Conservation (phyloP, 805 yeast genomes). For the Danielia oregonensis region DNA sequence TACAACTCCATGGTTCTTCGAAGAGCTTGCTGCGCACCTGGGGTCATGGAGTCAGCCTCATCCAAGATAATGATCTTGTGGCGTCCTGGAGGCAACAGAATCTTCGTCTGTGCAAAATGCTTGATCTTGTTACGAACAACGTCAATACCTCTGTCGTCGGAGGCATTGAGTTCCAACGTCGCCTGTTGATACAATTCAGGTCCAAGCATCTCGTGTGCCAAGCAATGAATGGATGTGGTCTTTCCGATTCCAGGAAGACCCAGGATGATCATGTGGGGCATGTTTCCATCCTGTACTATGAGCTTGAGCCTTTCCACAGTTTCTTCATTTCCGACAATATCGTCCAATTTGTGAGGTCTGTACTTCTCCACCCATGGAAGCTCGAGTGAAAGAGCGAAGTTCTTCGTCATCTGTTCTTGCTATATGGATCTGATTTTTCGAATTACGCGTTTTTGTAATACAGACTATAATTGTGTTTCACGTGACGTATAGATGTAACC, state of each 20-base stretch:
- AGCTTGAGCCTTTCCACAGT: conserved; percentile 79
- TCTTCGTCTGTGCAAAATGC: conserved; percentile 93
- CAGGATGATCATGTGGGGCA: conserved; percentile 95
- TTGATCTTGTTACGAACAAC: conserved; percentile 92
- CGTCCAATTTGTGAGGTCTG: conserved; percentile 73
- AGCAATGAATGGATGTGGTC: conserved; percentile 88
- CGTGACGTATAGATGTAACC: background rate
- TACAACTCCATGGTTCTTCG: conserved; percentile 94
- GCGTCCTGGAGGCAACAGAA: conserved; percentile 79
- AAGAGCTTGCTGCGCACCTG: conserved; percentile 93
- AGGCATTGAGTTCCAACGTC: conserved; percentile 88
- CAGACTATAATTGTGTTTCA: background rate
- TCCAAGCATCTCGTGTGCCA: conserved; percentile 81
- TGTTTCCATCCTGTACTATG: conserved; percentile 88
- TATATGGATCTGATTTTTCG: too few relatives aligned
- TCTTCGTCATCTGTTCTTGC: conserved; percentile 4
- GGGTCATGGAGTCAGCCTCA: conserved; percentile 96
- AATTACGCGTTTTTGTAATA: too few relatives aligned
- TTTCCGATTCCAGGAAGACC: conserved; percentile 98
- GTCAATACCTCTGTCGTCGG: conserved; percentile 97
- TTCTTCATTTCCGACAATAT: conserved; percentile 91
- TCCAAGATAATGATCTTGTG: conserved; percentile 92
- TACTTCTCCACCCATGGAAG: conserved; percentile 84
- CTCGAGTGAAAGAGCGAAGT: conserved; percentile 20
- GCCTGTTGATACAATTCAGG: conserved; percentile 67